Conservation (phyloP, 768 basidiomycete species). For the Boletus rubroflammeus region DNA sequence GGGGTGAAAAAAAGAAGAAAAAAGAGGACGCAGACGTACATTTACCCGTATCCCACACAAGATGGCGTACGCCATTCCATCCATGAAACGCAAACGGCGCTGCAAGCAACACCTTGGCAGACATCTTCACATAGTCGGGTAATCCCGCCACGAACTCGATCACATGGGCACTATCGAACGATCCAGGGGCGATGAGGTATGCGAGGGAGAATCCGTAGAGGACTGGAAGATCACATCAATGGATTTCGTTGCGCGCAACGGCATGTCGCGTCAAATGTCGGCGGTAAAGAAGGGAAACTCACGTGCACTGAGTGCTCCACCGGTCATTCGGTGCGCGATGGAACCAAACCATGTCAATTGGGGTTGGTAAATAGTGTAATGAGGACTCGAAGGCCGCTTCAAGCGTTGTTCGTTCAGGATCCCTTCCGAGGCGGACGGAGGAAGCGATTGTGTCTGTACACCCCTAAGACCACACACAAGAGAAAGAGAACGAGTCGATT, state of each 20-base stretch:
- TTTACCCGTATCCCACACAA: conserved; percentile 85
- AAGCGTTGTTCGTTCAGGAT: conserved; percentile 89
- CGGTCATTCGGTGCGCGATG: conserved; percentile 85
- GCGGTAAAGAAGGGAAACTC: neutral
- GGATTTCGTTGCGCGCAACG: too few species aligned
- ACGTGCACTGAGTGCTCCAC: conserved; percentile 66
- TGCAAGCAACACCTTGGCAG: conserved; percentile 75
- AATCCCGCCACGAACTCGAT: conserved; percentile 66
- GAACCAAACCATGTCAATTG: conserved; percentile 90
- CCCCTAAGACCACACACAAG: conserved; percentile 32
- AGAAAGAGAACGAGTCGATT: neutral
- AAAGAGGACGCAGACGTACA: conserved; percentile 51
- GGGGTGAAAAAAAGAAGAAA: neutral
- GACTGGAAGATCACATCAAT: conserved; percentile 40
- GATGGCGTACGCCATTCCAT: conserved; percentile 86
- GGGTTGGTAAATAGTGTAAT: conserved; percentile 95
- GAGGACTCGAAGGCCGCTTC: conserved; percentile 86
- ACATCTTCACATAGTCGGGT: conserved; percentile 73
- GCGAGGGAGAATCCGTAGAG: conserved; percentile 86
- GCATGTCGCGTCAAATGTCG: too few species aligned
- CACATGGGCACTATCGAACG: conserved; percentile 76
- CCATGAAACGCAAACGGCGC: conserved; percentile 89
- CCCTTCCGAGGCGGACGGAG: conserved; percentile 50
- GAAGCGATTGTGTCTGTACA: conserved; percentile 63
- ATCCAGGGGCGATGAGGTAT: conserved; percentile 78